Base-by-base conservation (phyloP, 2,329 filamentous ascomycete genomes). In the Pseudohalonectria lignicola region DNA sequence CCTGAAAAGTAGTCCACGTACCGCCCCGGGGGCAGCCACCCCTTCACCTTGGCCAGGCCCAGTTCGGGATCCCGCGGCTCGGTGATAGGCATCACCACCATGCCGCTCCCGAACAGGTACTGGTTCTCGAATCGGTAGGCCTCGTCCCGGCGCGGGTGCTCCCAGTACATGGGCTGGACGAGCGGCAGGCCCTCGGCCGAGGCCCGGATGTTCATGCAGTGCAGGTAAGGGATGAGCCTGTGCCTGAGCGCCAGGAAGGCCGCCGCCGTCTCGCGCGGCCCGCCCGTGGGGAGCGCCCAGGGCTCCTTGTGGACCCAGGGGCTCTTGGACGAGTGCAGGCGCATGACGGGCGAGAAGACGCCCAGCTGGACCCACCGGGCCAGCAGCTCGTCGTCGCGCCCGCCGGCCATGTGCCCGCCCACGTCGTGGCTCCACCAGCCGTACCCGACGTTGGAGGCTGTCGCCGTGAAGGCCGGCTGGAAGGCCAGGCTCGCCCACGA, bases 361-460 rank as follows among this genome's bases (percentile, higher is more conserved):
- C 76, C 76, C 2, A 74, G 61, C 48, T 81, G 76, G 1, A 77
- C 63, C 76, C 76, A 81, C 15, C 76, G 64, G 2, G 69, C 64
- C 2, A 66, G 62, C 7, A 79, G 58, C 47, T 81, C 72, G 36
- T 78, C 75, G 36, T 76, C 71, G 5, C 69, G 66, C 29, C 55
- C 55, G 4, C 76, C 76, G 2, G 54, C 50, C 46, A 72, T 69
- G 49, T 81, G 76, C 0, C 76, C 76, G n/a, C 76, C 76, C 20
- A 81, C 77, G 44, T 81, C 76, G 50, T 81, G 76, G 36, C 70
- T 76, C 76, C 76, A 81, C 75, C 76, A 80, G 2, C 75, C 76
- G 44, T 76, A 81, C 1, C 76, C 76, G 41, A 81, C 77, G 51
- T 82, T 81, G 9, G 73, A 76, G 0, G 76, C 73, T 0, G 72